phyloP scores from a whole-genome alignment of 495 filamentous ascomycete species.

The Schizothecium vesticola region DNA sequence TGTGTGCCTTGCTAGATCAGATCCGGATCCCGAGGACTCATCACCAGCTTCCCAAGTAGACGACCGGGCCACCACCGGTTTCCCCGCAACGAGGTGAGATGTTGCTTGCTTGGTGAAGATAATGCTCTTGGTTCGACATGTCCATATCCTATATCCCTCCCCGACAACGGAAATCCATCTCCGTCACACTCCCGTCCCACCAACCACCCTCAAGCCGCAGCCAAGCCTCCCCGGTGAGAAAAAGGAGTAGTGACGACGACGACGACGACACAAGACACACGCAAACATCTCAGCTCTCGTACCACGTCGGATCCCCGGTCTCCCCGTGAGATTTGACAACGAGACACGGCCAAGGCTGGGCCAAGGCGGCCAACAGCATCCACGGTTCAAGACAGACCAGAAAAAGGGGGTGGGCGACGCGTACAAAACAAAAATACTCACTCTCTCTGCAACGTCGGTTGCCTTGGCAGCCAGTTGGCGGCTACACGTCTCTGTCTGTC shows the following conservation, averaged over 20 bases:
- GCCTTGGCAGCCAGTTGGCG: neutral
- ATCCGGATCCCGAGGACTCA: neutral
- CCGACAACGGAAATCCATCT: neutral
- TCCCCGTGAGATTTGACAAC: neutral
- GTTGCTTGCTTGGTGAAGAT: neutral
- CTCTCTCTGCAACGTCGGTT: neutral
- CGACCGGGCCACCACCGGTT: neutral
- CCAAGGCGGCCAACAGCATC: neutral
- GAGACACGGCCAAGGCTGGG: neutral
- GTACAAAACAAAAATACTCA: neutral
- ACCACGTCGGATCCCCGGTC: neutral
- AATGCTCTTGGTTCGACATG: neutral
- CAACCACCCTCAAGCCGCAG: neutral
- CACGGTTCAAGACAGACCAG: neutral
- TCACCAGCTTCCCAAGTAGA: neutral
- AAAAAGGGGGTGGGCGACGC: neutral
- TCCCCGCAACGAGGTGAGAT: neutral
- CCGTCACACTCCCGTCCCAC: neutral
- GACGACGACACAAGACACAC: slow-evolving; percentile 4
- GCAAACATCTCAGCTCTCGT: slow-evolving; percentile 3
- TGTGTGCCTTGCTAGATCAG: neutral
- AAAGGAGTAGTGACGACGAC: neutral
- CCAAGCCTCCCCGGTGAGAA: neutral
- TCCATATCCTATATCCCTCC: neutral
- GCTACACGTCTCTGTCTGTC: neutral